Evolutionary conservation across 495 filamentous ascomycete species (phyloP).

Genomic region (Usnea hakonensis): DNA sequence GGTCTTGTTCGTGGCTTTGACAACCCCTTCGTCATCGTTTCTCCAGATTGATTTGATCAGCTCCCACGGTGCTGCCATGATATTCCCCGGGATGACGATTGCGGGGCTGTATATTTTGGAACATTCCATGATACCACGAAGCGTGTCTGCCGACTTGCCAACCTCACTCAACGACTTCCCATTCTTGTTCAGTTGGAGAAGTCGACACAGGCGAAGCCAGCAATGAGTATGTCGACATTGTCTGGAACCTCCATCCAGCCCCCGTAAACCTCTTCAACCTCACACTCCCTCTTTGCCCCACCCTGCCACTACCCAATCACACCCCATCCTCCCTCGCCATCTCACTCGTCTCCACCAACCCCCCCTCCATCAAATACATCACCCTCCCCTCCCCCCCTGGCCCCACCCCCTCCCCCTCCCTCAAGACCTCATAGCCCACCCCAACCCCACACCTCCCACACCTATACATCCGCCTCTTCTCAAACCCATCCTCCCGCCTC

Average conservation of each 20-base stretch:
- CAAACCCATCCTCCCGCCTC: slow-evolving; percentile 60
- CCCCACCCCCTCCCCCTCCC: slow-evolving; percentile 21
- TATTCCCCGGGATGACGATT: slow-evolving; percentile 70
- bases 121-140: slow-evolving; percentile 55
- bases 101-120: slow-evolving; percentile 47
- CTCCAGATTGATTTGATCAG: slow-evolving; percentile 44
- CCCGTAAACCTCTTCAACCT: slow-evolving; percentile 24
- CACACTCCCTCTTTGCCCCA: slow-evolving; percentile 19
- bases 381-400: slow-evolving; percentile 30
- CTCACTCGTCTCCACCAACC: slow-evolving; percentile 44
- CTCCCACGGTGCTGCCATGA: slow-evolving; percentile 55
- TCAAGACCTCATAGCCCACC: slow-evolving; percentile 50
- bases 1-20: not conserved
- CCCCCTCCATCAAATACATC: slow-evolving; percentile 54
- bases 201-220: slow-evolving; percentile 74
- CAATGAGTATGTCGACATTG: slow-evolving; percentile 51
- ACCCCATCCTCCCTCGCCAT: slow-evolving; percentile 27
- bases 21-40: slow-evolving; percentile 1
- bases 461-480: slow-evolving; percentile 54
- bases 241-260: not conserved
- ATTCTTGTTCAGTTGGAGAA: slow-evolving; percentile 43
- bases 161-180: slow-evolving; percentile 36
- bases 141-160: slow-evolving; percentile 67
- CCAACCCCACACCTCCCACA: slow-evolving; percentile 59
- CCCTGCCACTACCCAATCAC: no score